Evolutionary conservation across 2,329 filamentous ascomycete genomes (phyloP).

Genomic region (Atkinsonella hypoxylon): DNA sequence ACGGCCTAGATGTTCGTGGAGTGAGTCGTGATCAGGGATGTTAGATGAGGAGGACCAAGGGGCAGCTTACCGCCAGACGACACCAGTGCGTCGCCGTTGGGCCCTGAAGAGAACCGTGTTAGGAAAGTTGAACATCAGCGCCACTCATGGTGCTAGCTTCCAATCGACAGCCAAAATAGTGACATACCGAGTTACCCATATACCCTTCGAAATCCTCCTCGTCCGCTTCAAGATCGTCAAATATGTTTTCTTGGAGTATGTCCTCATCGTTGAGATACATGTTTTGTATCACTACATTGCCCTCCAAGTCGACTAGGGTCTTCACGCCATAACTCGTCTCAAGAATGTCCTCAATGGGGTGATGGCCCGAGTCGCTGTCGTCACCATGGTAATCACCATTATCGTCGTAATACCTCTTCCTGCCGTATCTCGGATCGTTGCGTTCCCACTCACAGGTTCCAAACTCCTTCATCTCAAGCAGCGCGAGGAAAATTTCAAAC

Average conservation of each 20-base stretch:
- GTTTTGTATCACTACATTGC: slow-evolving; percentile 9
- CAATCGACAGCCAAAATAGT: not conserved
- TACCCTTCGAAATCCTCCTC: slow-evolving; percentile 17
- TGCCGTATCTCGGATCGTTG: not conserved
- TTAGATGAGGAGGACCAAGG: not conserved
- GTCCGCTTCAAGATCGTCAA: slow-evolving; percentile 6
- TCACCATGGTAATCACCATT: slow-evolving; percentile 5
- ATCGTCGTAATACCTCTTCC: not conserved
- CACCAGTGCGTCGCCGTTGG: slow-evolving; percentile 15
- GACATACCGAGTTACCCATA: slow-evolving; percentile 17
- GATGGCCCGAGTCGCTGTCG: slow-evolving; percentile 5
- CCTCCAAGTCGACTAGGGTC: slow-evolving; percentile 17
- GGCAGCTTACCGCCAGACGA: slow-evolving; percentile 10
- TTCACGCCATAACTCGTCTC: slow-evolving; percentile 10
- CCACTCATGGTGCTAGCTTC: not conserved
- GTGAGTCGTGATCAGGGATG: not conserved
- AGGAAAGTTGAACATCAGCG: not conserved
- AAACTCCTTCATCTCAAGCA: slow-evolving; percentile 18
- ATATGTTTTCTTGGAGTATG: slow-evolving; percentile 14
- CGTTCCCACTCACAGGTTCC: slow-evolving; percentile 9
- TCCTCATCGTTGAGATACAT: slow-evolving; percentile 10
- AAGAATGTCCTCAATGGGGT: slow-evolving; percentile 8
- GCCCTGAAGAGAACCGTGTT: slow-evolving; percentile 7
- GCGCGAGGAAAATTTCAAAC: slow-evolving; percentile 21
- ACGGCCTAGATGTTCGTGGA: slow-evolving; percentile 8